A percentile compares a stretch with the other conserved stretches of the same genome.
phyloP scores from a whole-genome alignment of 306 rosid species.

The Cicer yamashitae region DNA sequence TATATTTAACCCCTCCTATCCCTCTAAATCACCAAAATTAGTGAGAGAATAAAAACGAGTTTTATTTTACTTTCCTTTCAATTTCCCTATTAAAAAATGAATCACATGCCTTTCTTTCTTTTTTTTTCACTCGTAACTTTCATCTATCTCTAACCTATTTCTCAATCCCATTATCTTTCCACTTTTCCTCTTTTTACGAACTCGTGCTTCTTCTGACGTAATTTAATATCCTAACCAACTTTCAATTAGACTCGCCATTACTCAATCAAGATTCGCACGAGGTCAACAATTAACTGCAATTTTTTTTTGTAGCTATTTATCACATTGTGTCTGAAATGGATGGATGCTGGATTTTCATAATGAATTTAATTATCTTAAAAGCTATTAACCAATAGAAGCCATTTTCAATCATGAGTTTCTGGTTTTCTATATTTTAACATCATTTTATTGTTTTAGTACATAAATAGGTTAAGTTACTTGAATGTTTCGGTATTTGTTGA shows the following conservation, averaged over 20 bases:
- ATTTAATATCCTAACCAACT: not conserved
- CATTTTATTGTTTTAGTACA: not conserved
- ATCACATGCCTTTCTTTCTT: too few species aligned
- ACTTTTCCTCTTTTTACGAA: slow-evolving; percentile 1
- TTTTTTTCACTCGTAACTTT: too few species aligned
- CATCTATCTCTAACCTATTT: not conserved
- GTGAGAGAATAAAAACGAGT: too few species aligned
- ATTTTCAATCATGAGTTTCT: not conserved
- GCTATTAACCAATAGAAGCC: not conserved
- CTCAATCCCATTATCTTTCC: not conserved
- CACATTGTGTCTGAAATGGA: slow-evolving; percentile 19
- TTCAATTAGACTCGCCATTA: not conserved
- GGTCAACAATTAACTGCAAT: slow-evolving; percentile 11
- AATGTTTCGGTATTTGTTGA: slow-evolving; percentile 2
- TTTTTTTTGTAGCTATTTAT: slow-evolving; percentile 10
- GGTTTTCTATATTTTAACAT: slow-evolving; percentile 28
- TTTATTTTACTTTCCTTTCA: too few species aligned
- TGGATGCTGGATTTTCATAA: slow-evolving; percentile 33
- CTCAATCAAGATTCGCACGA: too few species aligned
- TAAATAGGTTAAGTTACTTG: slow-evolving; percentile 5
- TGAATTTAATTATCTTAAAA: slow-evolving; percentile 2
- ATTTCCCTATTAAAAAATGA: too few species aligned
- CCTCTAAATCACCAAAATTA: too few species aligned
- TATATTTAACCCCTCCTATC: too few species aligned
- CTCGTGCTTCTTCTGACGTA: not conserved